A percentile compares a stretch with the other conserved stretches of the same genome.
phyloP scores from a whole-genome alignment of 2,329 filamentous ascomycete genomes.

The Cercospora janseana region DNA sequence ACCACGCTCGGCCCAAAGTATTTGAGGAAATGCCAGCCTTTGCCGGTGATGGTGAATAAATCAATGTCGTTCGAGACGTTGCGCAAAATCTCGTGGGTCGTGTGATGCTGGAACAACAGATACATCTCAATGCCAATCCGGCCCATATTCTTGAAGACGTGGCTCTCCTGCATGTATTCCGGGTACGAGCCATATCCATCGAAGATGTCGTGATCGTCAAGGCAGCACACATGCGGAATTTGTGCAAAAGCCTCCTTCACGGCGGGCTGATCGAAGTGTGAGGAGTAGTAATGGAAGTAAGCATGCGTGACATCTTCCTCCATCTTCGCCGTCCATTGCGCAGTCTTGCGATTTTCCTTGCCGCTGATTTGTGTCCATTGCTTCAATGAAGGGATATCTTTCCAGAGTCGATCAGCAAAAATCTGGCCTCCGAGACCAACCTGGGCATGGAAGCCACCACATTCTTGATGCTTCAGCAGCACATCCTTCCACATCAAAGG shows the following conservation, averaged over 20 bases:
- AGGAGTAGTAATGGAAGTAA: constrained; percentile 98
- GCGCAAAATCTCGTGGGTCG: constrained; percentile 86
- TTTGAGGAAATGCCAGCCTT: constrained; percentile 98
- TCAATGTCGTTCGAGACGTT: constrained; percentile 86
- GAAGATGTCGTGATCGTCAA: constrained; percentile 98
- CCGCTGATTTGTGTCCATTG: constrained; percentile 94
- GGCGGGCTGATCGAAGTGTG: constrained; percentile 95
- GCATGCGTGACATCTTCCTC: constrained; percentile 95
- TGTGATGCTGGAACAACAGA: constrained; percentile 96
- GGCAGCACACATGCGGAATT: constrained; percentile 87
- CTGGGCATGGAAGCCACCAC: constrained; percentile 92
- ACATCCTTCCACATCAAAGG: constrained; percentile 99
- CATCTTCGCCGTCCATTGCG: constrained; percentile 87
- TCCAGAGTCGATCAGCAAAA: constrained; percentile 93
- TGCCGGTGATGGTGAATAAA: constrained; percentile 94
- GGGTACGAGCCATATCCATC: constrained; percentile 97
- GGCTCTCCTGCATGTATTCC: constrained; percentile 95
- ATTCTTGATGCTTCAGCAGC: constrained; percentile 93
- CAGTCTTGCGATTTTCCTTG: constrained; percentile 86
- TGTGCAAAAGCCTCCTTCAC: constrained; percentile 94
- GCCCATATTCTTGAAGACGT: constrained; percentile 98
- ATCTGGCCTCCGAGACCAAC: constrained; percentile 91
- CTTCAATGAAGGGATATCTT: constrained; percentile 86
- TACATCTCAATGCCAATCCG: constrained; percentile 97
- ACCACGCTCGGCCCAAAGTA: constrained; percentile 89